Base-by-base conservation (phyloP, 2,329 filamentous ascomycete species). In the Keithomyces neogunnii region DNA sequence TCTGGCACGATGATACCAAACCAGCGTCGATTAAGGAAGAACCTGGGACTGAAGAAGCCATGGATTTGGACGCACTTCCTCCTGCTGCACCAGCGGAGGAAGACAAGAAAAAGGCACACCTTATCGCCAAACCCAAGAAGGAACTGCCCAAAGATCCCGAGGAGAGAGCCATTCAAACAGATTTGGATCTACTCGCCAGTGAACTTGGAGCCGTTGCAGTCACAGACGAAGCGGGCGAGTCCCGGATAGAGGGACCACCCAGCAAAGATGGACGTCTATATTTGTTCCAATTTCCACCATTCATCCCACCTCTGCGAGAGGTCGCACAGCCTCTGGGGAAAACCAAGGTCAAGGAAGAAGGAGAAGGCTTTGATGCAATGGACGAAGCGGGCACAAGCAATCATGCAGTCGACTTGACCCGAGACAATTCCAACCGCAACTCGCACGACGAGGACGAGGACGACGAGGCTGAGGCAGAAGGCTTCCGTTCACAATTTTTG, bases 201-300 rank as follows among this genome's bases (percentile, higher is more conserved):
- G 73, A 75, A 50, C 60, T 75, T n/a, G 72, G 71, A 29, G 62
- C 67, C 39, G 57, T 67, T 43, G 62, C 64, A 19, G 60, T 69
- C 10, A 59, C 63, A 28, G 62, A 63, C 39, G 59, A 65, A 28
- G 60, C 57, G 11, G 60, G 62, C 47, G 61, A 62, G 11, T 52
- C 57, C 26, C 62, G 61, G 51, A 56, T 54, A 13, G 61, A 64
- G 43, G 63, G 56, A 6, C 62, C 63, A 2, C 56, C 63, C 45
- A 65, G 69, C 63, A 71, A 71, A 56, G 78, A 82, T 45, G 80
- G 81, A 28, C 73, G 78, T 38, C 64, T 84, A 49, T 84, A 83
- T 55, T 70, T 85, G 47, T 85, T 85, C 66, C 82, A 85, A 58
- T 78, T 85, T 57, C 82, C 82, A 40, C 80, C 80, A 4, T 68